Base-by-base conservation (phyloP, 306 rosid genomes). In the Trifolium subterraneum region DNA sequence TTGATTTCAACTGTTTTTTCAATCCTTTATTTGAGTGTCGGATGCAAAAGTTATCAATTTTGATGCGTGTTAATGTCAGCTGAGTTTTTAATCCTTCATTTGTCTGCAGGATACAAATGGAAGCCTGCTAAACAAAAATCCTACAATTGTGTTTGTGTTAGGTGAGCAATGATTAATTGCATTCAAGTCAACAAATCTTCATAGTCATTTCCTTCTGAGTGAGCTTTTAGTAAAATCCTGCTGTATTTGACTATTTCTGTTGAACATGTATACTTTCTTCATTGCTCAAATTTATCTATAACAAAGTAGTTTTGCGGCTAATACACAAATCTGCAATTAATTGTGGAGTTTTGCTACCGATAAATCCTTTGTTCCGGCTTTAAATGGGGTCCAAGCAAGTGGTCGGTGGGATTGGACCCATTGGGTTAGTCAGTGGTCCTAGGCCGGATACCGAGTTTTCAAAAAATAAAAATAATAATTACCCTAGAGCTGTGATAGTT, bases 91-190 rank as follows among this genome's bases (percentile, higher is more conserved):
- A 10, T 29, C 31, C 41, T 74, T 74, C 44, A 59, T 76, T 67
- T 59, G 72, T 33, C 78, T 76, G 78, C 79, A 94, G 99, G 89
- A 75, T 81, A 78, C 77, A 68, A 81, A 79, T 76, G 83, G 88
- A 81, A 81, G 86, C 78, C 27, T 86, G 66, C 80, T 73, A 41
- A 87, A 76, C 72, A 88, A 86, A 88, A 94, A 88, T 4, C 93
- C 92, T 50, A 90, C 96, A 10, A 90, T 95, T 78, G 90, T 95
- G 78, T 95, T 95, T 87, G 99, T 95, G 63, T 85, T 95, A 87
- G 99, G 99, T 94, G 78, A 87, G 91, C 77, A 35, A 36, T 71
- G 61, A 44, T 68, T 58, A 14, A 6, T 58, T 72, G 33, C 50
- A 52, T 68, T 42, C 16, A 69, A 42, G 25, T 78, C 48, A 71